These are phyloP conservation scores for Amanita brunnescens DNA, from an alignment of 768 basidiomycete genomes.

Conservation along the genomic window DNA sequence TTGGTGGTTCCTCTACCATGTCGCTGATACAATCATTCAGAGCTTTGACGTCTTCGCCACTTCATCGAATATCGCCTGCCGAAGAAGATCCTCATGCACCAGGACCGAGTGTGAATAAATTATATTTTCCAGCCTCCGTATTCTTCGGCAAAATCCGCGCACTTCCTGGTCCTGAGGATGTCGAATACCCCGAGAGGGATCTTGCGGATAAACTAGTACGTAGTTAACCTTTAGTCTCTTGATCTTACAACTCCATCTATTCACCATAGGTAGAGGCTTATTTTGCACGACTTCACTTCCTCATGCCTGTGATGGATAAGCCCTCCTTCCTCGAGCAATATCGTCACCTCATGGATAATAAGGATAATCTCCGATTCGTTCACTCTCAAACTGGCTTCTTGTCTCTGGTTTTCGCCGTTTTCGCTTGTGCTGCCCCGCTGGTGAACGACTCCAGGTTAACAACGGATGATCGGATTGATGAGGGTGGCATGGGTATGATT, in stretches of 20 bases:
- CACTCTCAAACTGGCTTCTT: constrained; percentile 68
- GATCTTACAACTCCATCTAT: constrained; percentile 11
- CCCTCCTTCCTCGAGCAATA: constrained; percentile 73
- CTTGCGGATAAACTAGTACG: constrained; percentile 80
- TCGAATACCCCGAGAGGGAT: constrained; percentile 79
- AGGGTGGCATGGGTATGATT: constrained; percentile 84
- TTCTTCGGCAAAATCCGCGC: constrained; percentile 83
- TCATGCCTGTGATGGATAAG: constrained; percentile 84
- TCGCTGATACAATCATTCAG: constrained; percentile 85
- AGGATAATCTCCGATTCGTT: constrained; percentile 40
- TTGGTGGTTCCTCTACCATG: constrained; percentile 88
- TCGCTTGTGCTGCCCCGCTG: constrained; percentile 79
- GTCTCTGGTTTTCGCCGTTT: constrained; percentile 78
- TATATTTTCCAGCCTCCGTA: constrained; percentile 82
- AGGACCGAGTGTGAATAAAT: constrained; percentile 71
- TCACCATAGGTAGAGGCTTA: constrained; percentile 70
- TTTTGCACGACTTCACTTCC: constrained; percentile 79
- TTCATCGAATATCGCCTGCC: constrained; percentile 75
- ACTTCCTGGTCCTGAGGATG: constrained; percentile 76
- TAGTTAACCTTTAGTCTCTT: constrained; percentile 14
- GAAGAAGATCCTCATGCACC: constrained; percentile 76
- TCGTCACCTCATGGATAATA: constrained; percentile 64
- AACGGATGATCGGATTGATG: constrained; percentile 49
- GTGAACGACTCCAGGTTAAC: constrained; percentile 64
- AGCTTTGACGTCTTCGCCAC: constrained; percentile 61